These are phyloP conservation scores for Pholiota molesta DNA, from an alignment of 768 basidiomycete genomes.

Conservation along the genomic window DNA sequence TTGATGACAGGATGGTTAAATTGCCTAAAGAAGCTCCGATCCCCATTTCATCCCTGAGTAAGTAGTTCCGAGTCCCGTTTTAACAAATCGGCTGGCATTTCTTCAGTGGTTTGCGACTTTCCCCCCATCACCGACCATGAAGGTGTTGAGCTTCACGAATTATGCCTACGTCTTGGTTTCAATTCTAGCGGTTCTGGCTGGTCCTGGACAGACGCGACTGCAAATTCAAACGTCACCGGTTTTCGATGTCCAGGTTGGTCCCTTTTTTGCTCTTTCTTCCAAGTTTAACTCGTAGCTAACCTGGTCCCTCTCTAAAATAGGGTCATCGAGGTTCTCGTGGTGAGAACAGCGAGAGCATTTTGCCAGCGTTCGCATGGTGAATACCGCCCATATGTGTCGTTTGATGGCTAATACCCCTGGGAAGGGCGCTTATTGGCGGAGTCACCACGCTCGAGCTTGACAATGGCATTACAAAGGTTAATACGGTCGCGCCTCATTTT, in stretches of 20 bases:
- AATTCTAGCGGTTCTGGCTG: background rate
- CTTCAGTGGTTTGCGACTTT: background rate
- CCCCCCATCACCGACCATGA: slow-evolving; percentile 3
- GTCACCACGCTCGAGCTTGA: slow-evolving; percentile 80
- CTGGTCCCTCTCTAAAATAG: slow-evolving; percentile 34
- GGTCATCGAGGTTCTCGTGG: slow-evolving; percentile 81
- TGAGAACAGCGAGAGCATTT: slow-evolving; percentile 70
- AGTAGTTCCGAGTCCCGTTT: slow-evolving; percentile 1
- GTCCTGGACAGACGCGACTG: slow-evolving; percentile 3
- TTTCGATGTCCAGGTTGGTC: slow-evolving; percentile 41
- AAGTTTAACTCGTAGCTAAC: background rate
- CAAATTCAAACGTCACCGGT: slow-evolving; percentile 23
- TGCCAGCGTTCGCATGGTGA: slow-evolving; percentile 79
- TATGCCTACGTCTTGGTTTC: background rate
- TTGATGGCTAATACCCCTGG: background rate
- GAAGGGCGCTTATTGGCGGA: slow-evolving; percentile 75
- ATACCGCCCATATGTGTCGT: background rate
- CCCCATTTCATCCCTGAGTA: slow-evolving; percentile 7
- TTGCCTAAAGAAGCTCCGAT: slow-evolving; percentile 10
- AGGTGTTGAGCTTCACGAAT: background rate
- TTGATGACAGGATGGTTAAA: slow-evolving; percentile 6
- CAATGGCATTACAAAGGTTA: slow-evolving; percentile 73
- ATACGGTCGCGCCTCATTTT: slow-evolving; percentile 6
- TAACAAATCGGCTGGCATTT: background rate
- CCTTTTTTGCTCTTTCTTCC: background rate